phyloP scores from a whole-genome alignment of 225 moss, liverwort and hornwort genomes.

The Antitrichia curtipendula region DNA sequence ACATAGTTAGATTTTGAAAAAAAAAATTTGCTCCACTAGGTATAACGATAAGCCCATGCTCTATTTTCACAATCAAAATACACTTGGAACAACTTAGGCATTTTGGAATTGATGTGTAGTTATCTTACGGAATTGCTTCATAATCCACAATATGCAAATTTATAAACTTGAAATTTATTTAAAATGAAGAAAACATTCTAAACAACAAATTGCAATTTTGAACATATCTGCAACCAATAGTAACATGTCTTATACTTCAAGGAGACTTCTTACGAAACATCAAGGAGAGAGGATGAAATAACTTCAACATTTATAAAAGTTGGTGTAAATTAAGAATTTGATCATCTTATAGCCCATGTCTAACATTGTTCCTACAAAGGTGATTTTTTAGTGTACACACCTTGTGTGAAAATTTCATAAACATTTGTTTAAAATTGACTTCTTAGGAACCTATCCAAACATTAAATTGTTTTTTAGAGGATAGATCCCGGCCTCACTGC shows the following conservation, averaged over 20 bases:
- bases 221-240: background rate
- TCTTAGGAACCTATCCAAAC: background rate
- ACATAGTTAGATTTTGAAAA: no score
- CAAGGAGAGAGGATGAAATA: background rate
- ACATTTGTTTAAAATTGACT: background rate
- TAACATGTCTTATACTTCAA: background rate
- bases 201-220: background rate
- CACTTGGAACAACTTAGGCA: no score
- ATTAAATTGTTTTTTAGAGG: background rate
- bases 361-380: fast-evolving
- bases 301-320: background rate
- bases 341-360: no score
- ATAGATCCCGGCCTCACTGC: fast-evolving
- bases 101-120: no score
- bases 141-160: background rate
- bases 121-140: background rate
- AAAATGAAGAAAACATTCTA: background rate
- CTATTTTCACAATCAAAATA: no score
- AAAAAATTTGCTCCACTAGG: no score
- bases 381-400: fast-evolving
- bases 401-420: background rate
- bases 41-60: no score
- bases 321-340: background rate
- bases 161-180: background rate
- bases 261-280: background rate